These are phyloP conservation scores for Kazachstania sp. DNA, from an alignment of 1,139 yeast genomes.

Conservation along the genomic window DNA sequence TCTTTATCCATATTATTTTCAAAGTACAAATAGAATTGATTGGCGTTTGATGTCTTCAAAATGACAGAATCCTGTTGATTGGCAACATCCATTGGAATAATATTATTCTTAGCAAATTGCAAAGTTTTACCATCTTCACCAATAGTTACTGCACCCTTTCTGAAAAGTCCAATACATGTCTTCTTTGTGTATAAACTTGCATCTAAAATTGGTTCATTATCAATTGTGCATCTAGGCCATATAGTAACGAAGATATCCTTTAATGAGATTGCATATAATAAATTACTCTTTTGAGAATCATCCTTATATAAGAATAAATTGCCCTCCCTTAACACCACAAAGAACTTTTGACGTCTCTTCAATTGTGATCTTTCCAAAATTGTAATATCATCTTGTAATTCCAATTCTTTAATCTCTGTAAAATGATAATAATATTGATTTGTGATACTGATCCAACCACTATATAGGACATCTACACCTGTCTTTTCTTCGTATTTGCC, in stretches of 20 bases:
- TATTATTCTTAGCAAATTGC: background rate
- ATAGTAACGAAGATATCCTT: slow-evolving; percentile 60
- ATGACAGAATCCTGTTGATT: slow-evolving; percentile 1
- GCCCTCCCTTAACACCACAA: slow-evolving; percentile 70
- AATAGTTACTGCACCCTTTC: slow-evolving; percentile 21
- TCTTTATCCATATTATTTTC: slow-evolving; percentile 78
- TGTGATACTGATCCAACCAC: slow-evolving; percentile 82
- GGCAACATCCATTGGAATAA: background rate
- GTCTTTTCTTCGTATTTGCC: slow-evolving; percentile 55
- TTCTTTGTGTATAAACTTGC: slow-evolving; percentile 72
- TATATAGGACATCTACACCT: slow-evolving; percentile 57
- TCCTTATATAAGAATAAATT: slow-evolving; percentile 74
- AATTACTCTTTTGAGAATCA: slow-evolving; percentile 42
- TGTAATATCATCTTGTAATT: slow-evolving; percentile 26
- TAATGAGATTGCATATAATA: slow-evolving; percentile 72
- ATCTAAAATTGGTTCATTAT: slow-evolving; percentile 41
- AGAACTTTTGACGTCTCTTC: slow-evolving; percentile 50
- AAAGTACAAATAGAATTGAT: slow-evolving; percentile 56
- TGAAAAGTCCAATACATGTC: slow-evolving; percentile 67
- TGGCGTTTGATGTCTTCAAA: slow-evolving; percentile 8
- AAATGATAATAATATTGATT: slow-evolving; percentile 57
- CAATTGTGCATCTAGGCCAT: slow-evolving; percentile 62
- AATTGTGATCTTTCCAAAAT: slow-evolving; percentile 23
- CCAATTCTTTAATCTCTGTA: slow-evolving; percentile 46
- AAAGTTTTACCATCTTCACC: background rate